Evolutionary conservation across 1,139 yeast genomes (phyloP).

Genomic region (Pichia sp.): DNA sequence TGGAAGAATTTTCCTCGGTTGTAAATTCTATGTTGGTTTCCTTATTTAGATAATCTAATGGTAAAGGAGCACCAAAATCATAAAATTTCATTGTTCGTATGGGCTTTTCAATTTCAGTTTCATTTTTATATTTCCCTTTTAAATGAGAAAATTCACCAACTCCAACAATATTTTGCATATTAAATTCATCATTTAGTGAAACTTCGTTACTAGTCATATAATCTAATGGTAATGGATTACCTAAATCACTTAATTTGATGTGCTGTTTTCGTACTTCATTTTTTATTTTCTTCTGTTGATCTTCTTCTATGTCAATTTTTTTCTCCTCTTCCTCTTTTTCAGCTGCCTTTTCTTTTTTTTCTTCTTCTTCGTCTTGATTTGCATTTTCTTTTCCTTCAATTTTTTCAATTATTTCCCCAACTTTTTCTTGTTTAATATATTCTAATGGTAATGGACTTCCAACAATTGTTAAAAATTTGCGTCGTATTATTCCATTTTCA

Average conservation of each 20-base stretch:
- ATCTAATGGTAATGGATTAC: conserved; percentile 4
- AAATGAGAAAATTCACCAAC: neutral
- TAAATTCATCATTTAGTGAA: neutral
- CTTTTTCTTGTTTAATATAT: too few relatives aligned
- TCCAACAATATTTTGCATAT: neutral
- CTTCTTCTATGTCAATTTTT: too few relatives aligned
- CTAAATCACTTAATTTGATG: conserved; percentile 2
- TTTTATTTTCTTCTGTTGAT: too few relatives aligned
- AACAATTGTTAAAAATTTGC: conserved; percentile 1
- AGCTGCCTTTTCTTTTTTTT: neutral
- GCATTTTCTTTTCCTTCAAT: too few relatives aligned
- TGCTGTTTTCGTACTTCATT: too few relatives aligned
- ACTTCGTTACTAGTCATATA: conserved; percentile 12
- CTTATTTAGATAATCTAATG: neutral
- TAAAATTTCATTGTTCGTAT: neutral
- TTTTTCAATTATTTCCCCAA: too few relatives aligned
- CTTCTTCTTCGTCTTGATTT: neutral
- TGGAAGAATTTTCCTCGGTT: too few relatives aligned
- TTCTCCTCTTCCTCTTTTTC: neutral
- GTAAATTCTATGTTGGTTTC: too few relatives aligned
- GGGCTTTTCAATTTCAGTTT: neutral
- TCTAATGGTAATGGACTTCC: conserved; percentile 7
- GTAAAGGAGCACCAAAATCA: conserved; percentile 12
- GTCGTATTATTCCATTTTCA: neutral
- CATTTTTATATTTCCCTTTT: neutral